phyloP scores from a whole-genome alignment of 306 rosid genomes.

The Vigna unguiculata region DNA sequence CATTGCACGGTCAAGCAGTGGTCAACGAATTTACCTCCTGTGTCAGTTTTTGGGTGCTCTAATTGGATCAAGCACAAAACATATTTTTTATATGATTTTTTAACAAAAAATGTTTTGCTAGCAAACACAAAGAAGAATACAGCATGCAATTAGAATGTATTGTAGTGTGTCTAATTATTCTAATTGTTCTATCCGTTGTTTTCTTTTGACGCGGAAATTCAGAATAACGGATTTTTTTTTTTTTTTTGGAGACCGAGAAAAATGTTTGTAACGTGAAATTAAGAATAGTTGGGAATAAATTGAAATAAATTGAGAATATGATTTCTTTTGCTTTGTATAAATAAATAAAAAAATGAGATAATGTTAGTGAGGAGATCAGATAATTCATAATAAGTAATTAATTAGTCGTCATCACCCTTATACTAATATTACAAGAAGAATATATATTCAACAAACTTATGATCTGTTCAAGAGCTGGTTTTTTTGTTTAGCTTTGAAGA shows the following conservation, averaged over 20 bases:
- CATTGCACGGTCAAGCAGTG: constrained; percentile 38
- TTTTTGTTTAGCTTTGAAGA: not conserved
- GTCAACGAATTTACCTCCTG: constrained; percentile 35
- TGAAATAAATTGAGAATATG: not conserved
- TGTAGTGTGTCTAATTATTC: not conserved
- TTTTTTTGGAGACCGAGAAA: not conserved
- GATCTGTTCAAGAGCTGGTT: not conserved
- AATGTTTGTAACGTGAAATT: constrained; percentile 18
- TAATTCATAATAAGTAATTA: not conserved
- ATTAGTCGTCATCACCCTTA: not conserved
- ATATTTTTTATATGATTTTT: constrained; percentile 7
- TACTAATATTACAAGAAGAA: not conserved
- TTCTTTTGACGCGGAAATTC: constrained; percentile 22
- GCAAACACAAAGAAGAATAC: not conserved
- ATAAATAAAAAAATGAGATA: not conserved
- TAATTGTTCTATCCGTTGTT: constrained; percentile 7
- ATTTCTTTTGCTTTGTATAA: no score
- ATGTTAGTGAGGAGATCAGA: not conserved
- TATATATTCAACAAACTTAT: not conserved
- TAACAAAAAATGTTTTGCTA: not conserved
- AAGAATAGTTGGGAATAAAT: not conserved
- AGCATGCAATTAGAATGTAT: constrained; percentile 2
- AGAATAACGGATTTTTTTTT: not conserved
- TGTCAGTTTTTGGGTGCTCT: constrained; percentile 1
- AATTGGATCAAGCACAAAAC: not conserved